Evolutionary conservation across 306 rosid genomes (phyloP), one percentile per base, ranked within the genome.

Genomic region (Acmispon strigosus): DNA sequence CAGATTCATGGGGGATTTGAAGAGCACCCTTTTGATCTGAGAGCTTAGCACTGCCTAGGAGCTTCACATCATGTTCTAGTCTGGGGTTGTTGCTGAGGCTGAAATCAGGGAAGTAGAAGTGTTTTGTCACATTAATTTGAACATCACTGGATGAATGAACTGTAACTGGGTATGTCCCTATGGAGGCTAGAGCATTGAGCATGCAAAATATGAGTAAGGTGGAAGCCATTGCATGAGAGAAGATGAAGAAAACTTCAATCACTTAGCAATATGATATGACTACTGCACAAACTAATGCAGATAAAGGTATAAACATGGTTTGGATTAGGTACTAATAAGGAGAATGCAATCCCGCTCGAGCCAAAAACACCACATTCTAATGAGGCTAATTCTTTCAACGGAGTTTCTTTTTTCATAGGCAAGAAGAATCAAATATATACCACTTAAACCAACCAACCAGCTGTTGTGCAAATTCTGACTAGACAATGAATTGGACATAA

Each of bases 31-130:
- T 82, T 74, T 82, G 58, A 16, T 70, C n/a, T 47, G 93, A 86
- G 74, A 90, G 34, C 32, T 76, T 82, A 36, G 93, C 86, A 67
- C 91, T 90, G 2, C 96, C 96, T 3, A 90, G 81, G 34, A 90
- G 87, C 81, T 83, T 90, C 42, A 90, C 45, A 66, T 87, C 96
- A 44, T 81, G 63, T 54, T 52, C 24, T 10, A 84, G 17, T 72
- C 86, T 84, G 19, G 89, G 82, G 73, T 80, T 82, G 1, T 64
- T 83, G 45, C 12, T 58, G 32, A 74, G 48, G 66, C 52, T 89
- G 86, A 90, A 90, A 70, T 87, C 48, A 2, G 76, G 55, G 86
- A 90, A 90, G 55, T 20, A 74, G 32, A 90, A 85, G 34, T 86
- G 84, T 41, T 84, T 90, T 43, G 86, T 81, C 6, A 90, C 89